A percentile compares a stretch with the other conserved stretches of the same genome.
Conservation (phyloP, 257 asterid species). For the Nicotiana tabacum region DNA sequence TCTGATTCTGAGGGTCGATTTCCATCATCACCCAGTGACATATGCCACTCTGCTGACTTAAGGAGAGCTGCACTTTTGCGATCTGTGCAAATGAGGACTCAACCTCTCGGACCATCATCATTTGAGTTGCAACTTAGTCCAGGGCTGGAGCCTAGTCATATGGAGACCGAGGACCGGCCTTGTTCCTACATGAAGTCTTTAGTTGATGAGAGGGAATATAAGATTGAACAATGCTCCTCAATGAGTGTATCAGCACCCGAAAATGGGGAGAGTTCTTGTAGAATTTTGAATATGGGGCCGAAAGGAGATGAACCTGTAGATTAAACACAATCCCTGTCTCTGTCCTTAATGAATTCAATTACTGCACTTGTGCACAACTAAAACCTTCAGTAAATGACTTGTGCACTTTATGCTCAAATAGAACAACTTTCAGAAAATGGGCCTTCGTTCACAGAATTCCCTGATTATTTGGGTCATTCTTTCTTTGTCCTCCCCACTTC, state of each 20-base stretch:
- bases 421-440: not conserved
- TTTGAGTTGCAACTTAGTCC: slow-evolving; percentile 42
- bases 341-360: not conserved
- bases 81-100: slow-evolving; percentile 90
- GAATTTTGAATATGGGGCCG: slow-evolving; percentile 25
- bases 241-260: slow-evolving; percentile 31
- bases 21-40: slow-evolving; percentile 97
- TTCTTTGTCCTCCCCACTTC: not conserved
- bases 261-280: slow-evolving; percentile 38
- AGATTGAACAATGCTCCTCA: slow-evolving; percentile 40
- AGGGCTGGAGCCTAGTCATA: slow-evolving; percentile 45
- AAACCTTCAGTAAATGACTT: not conserved
- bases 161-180: slow-evolving; percentile 58
- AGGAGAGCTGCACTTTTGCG: slow-evolving; percentile 86
- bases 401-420: not conserved
- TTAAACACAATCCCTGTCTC: slow-evolving; percentile 6
- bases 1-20: slow-evolving; percentile 89
- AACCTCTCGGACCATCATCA: slow-evolving; percentile 47
- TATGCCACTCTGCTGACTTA: slow-evolving; percentile 94
- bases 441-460: not conserved
- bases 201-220: slow-evolving; percentile 45
- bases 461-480: not conserved
- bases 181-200: slow-evolving; percentile 55
- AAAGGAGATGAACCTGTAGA: slow-evolving; percentile 33
- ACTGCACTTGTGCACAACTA: not conserved